These are phyloP conservation scores for Euphorbia lathyris DNA, from an alignment of 345 rosid species.

Conservation along the genomic window DNA sequence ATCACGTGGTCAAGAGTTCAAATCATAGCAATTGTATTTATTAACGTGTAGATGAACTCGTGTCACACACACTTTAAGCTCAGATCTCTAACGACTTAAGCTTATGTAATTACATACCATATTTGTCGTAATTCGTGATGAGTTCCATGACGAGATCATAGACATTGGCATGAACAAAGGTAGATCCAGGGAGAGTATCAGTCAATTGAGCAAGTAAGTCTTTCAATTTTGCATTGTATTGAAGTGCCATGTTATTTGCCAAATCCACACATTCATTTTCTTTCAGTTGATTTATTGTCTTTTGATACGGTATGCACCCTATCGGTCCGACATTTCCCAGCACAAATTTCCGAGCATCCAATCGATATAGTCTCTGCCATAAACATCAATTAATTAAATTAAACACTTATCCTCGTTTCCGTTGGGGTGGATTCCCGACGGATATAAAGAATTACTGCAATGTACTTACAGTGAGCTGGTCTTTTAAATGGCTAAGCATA, in stretches of 20 bases:
- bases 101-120: constrained; percentile 42
- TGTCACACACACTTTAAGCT: no score
- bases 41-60: no score
- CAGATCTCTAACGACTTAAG: no score
- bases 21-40: no score
- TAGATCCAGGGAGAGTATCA: constrained; percentile 60
- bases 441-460: no score
- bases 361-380: constrained; percentile 67
- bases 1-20: no score
- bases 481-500: constrained; percentile 56
- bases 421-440: no score
- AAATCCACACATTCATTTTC: constrained; percentile 70
- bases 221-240: constrained; percentile 63
- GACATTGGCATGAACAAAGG: constrained; percentile 73
- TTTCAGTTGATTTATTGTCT: constrained; percentile 56
- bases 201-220: constrained; percentile 55
- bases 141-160: constrained; percentile 83
- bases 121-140: constrained; percentile 65
- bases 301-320: constrained; percentile 94
- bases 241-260: constrained; percentile 64
- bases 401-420: not conserved
- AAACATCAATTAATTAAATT: not conserved
- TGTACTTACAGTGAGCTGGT: constrained; percentile 39
- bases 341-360: constrained; percentile 86
- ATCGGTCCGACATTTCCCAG: constrained; percentile 89